Base-by-base conservation (phyloP, 768 basidiomycete species). In the Hortiboletus flavorubellus region DNA sequence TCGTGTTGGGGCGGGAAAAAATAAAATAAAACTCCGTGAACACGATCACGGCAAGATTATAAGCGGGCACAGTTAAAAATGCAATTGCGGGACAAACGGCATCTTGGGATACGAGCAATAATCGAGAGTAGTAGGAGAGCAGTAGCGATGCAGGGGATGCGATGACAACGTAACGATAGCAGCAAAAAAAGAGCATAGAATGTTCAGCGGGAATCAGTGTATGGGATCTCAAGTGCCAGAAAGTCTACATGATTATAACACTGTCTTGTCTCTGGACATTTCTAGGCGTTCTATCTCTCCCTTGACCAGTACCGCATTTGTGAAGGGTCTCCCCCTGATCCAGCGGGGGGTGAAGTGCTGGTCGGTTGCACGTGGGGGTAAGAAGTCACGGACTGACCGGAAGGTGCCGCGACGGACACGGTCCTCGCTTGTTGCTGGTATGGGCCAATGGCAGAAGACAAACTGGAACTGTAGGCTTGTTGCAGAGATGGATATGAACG, bases 401-500 rank as follows among this genome's bases (percentile, higher is more conserved):
- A 40, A 26, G 70, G 51, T 43, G 55, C 49, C 41, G 61, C 23
- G 26, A 45, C 44, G 26, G 64, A 8, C 18, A 46, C 54, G 42
- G 58, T 46, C 44, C 69, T 67, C 39, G 64, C 58, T 42, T 70
- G 73, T 7, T 55, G 55, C 14, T 63, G 72, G 45, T 70, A 72
- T 33, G 61, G 34, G 26, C 45, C 51, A 10, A 58, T 41, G 14
- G 58, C 47, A 50, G 71, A 46, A 34, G 57, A 21, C 16, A 62
- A 54, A 26, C 46, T 43, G 26, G 64, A 61, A 46, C 56, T 33
- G 55, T 69, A 66, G 44, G 66, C 58, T 33, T 65, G 55, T 53
- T 72, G 68, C 46, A 65, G 53, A 56, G 67, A 55, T 54, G 73
- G 44, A 34, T 70, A 66, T 49, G 62, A 64, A 54, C 66, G 60